Evolutionary conservation across 257 asterid species (phyloP), one percentile per base, ranked within the genome.

Genomic region (Cynanchum wilfordii): DNA sequence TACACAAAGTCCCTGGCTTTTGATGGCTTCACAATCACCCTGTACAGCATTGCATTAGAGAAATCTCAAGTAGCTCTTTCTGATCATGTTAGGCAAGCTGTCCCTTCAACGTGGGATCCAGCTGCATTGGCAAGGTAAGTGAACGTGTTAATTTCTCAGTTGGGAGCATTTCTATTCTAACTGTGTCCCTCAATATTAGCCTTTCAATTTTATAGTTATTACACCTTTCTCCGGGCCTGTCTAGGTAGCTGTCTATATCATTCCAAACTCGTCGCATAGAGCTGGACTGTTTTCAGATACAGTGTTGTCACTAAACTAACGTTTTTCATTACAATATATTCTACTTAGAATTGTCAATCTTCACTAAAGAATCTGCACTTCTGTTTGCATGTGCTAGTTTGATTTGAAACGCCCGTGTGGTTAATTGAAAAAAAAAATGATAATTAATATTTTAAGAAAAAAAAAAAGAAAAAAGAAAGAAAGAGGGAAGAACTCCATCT

Each of bases 81-180:
- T 58, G 91, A 88, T 78, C 86, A 87, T 74, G 84, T 90, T 72
- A 90, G 83, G 83, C 85, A 83, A 87, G 95, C 89, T 64, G 95
- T 90, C 58, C 95, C 96, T 0, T 85, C 96, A 0, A 81, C 91
- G 20, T 90, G 96, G 96, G 95, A 90, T 82, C 95, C 96, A 0
- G 86, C 91, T 79, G 93, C 95, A 22, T 75, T 90, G 75, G 88
- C 95, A 52, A 90, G 89, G 96, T 87, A 60, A 84, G 79, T 76
- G 58, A 60, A 57, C 52, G 29, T 57, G 22, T 30, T 67, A n/a
- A 25, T 57, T 73, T 67, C 20, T 20, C 63, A 42, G 16, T 25
- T 15, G 11, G 5, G 19, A n/a, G 47, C 8, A 42, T 42, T 42
- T 42, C 9, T 47, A 20, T n/a, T 60, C 9, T 20, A n/a, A 12